A percentile compares a stretch with the other conserved stretches of the same genome.
These are phyloP conservation scores for Populus euphratica DNA, from an alignment of 345 rosid species.

Conservation along the genomic window DNA sequence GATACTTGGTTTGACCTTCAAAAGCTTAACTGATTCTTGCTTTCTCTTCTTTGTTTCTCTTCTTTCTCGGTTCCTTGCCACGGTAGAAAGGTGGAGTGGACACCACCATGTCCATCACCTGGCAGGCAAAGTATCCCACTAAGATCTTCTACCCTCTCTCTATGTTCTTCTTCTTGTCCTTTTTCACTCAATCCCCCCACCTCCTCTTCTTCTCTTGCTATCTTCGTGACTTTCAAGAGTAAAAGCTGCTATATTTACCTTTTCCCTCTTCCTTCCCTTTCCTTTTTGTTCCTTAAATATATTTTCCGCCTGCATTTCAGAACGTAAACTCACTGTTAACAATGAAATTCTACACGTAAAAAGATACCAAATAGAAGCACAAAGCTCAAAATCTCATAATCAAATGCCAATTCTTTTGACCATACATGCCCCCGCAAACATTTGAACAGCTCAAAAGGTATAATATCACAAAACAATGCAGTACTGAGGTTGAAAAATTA, in stretches of 20 bases:
- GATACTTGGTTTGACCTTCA: conserved; percentile 38
- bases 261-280: conserved; percentile 14
- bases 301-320: conserved; percentile 34
- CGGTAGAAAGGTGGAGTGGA: conserved; percentile 41
- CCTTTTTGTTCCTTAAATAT: not conserved
- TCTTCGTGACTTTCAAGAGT: conserved; percentile 32
- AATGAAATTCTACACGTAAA: not conserved
- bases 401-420: conserved; percentile 6
- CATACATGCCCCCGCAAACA: not conserved
- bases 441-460: not conserved
- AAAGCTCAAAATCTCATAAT: not conserved
- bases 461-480: not conserved
- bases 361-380: not conserved
- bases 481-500: not conserved
- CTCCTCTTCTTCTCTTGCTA: conserved; percentile 5
- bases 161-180: conserved; percentile 30
- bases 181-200: conserved; percentile 12
- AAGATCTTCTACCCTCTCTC: conserved; percentile 36
- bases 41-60: not conserved
- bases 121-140: conserved; percentile 69
- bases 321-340: not conserved
- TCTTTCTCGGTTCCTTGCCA: conserved; percentile 26
- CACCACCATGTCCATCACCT: conserved; percentile 47
- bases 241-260: conserved; percentile 30
- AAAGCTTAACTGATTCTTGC: conserved; percentile 3